A percentile compares a stretch with the other conserved stretches of the same genome.
These are phyloP conservation scores for Kodamaea arcana DNA, from an alignment of 1,139 yeast genomes.

Conservation along the genomic window DNA sequence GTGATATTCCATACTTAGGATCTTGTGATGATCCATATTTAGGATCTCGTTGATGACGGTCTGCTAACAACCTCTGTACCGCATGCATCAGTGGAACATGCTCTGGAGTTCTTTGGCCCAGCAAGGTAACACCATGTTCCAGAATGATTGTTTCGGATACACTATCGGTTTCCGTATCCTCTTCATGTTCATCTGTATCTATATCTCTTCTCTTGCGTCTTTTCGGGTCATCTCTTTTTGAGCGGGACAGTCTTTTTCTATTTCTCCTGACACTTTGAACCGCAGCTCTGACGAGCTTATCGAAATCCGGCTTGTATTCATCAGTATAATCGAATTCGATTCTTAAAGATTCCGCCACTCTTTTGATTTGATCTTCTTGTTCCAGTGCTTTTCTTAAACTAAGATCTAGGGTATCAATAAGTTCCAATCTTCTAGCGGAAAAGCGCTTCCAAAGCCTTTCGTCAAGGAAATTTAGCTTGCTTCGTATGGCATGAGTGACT, in stretches of 20 bases:
- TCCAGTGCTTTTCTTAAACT: constrained; percentile 85
- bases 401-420: constrained; percentile 76
- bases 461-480: constrained; percentile 69
- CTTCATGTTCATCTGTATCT: constrained; percentile 3
- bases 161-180: constrained; percentile 4
- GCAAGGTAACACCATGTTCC: too few species aligned
- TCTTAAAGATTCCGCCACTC: constrained; percentile 72
- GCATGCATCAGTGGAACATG: too few species aligned
- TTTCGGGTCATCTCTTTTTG: constrained; percentile 12
- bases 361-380: constrained; percentile 75
- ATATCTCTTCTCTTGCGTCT: constrained; percentile 4
- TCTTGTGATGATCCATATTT: too few species aligned
- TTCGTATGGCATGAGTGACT: constrained; percentile 74
- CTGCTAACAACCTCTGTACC: too few species aligned
- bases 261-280: constrained; percentile 61
- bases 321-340: constrained; percentile 69
- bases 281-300: constrained; percentile 86
- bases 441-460: constrained; percentile 85
- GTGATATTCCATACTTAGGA: too few species aligned
- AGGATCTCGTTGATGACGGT: too few species aligned
- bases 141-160: not conserved
- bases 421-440: constrained; percentile 80
- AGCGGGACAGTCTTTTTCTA: constrained; percentile 38
- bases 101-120: not conserved
- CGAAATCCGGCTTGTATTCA: constrained; percentile 66